Evolutionary conservation across 2,329 filamentous ascomycete species (phyloP).

Genomic region (Penicillium sp.): DNA sequence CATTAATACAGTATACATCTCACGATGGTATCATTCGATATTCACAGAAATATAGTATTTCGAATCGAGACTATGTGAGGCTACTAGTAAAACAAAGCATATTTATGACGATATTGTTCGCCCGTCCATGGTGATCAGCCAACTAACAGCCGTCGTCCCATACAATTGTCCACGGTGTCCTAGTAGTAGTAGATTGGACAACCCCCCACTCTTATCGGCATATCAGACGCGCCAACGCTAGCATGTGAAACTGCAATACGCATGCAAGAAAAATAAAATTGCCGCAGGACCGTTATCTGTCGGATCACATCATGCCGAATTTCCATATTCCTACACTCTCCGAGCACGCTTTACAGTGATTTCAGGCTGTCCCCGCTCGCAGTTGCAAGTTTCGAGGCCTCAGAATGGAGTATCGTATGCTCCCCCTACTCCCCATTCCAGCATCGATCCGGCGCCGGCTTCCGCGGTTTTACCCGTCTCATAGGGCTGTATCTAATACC

Average conservation of each 20-base stretch:
- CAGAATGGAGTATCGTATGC: constrained; percentile 25
- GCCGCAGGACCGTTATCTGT: constrained; percentile 21
- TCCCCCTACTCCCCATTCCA: constrained; percentile 29
- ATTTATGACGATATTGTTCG: too few relatives aligned
- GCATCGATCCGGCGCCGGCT: constrained; percentile 35
- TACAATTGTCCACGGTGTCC: too few relatives aligned
- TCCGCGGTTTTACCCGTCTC: constrained; percentile 26
- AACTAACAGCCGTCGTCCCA: too few relatives aligned
- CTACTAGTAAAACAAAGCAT: too few relatives aligned
- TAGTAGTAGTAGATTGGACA: too few relatives aligned
- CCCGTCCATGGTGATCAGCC: too few relatives aligned
- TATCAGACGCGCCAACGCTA: constrained; percentile 20
- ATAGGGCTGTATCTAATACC: constrained; percentile 15
- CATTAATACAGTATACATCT: too few relatives aligned
- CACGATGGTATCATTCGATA: too few relatives aligned
- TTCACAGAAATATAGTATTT: too few relatives aligned
- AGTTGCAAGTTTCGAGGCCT: neutral
- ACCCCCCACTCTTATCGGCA: constrained; percentile 22
- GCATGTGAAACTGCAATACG: constrained; percentile 24
- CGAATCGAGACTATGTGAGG: too few relatives aligned
- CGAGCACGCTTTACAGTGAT: neutral
- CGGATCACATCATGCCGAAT: constrained; percentile 1
- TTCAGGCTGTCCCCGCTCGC: neutral
- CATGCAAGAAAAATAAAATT: constrained; percentile 16
- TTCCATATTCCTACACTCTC: constrained; percentile 1